Conservation (phyloP, 306 rosid genomes). For the Neltuma alba region DNA sequence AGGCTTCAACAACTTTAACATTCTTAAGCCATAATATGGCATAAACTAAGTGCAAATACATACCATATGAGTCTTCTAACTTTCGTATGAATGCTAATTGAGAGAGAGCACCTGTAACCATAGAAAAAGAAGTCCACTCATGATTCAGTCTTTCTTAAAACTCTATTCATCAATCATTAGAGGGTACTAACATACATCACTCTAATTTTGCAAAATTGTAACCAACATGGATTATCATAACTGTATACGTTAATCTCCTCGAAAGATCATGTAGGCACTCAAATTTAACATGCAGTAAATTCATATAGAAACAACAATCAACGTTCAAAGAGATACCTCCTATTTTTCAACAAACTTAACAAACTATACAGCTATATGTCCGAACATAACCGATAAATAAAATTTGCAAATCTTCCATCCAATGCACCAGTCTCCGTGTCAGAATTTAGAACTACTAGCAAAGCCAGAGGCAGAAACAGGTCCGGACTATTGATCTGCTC, state of each 20-base stretch:
- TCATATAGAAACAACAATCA: not conserved
- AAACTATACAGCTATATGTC: too few relatives aligned
- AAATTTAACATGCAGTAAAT: not conserved
- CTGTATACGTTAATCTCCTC: not conserved
- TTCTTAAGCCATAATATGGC: slow-evolving; percentile 6
- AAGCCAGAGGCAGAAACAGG: not conserved
- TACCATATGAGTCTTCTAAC: slow-evolving; percentile 90
- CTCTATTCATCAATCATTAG: not conserved
- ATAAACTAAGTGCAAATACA: slow-evolving; percentile 13
- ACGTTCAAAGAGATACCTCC: not conserved
- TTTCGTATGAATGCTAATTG: slow-evolving; percentile 86
- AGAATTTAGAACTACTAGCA: not conserved
- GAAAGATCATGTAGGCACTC: not conserved
- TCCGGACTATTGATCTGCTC: not conserved
- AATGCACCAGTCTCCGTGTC: not conserved
- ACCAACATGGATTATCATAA: not conserved
- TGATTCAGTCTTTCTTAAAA: slow-evolving; percentile 3
- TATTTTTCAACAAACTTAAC: too few relatives aligned
- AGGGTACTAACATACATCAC: not conserved
- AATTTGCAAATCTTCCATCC: not conserved
- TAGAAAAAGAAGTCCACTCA: not conserved
- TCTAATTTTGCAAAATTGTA: not conserved
- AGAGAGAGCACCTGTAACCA: slow-evolving; percentile 75
- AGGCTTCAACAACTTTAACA: not conserved
- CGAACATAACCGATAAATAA: too few relatives aligned